Percentiles rank a stretch among this genome's conserved stretches.
phyloP scores from a whole-genome alignment of 2,329 filamentous ascomycete species.

The Ophiognomonia clavigignenti-juglandacearum region DNA sequence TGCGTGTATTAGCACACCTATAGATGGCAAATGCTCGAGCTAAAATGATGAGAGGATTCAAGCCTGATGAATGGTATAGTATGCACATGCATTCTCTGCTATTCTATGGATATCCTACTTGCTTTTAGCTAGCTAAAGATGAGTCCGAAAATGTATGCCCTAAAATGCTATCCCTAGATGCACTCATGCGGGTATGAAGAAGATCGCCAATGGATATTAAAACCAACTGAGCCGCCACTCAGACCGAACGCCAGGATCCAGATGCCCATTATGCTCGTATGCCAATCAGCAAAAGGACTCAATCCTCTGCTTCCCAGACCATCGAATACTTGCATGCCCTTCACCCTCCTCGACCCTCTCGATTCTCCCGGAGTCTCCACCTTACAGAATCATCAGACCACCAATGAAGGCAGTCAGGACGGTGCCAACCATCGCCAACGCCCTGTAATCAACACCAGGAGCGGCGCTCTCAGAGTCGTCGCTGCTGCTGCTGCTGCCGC shows the following conservation, averaged over 20 bases:
- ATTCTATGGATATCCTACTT: too few species aligned
- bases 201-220: background rate
- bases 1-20: too few species aligned
- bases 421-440: slow-evolving; percentile 10
- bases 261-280: slow-evolving; percentile 1
- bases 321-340: background rate
- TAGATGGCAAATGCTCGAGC: too few species aligned
- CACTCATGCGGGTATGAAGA: slow-evolving; percentile 1
- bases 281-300: slow-evolving; percentile 1
- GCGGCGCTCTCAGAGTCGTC: slow-evolving; percentile 9
- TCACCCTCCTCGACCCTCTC: too few species aligned
- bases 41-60: too few species aligned
- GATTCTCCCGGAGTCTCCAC: too few species aligned
- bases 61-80: too few species aligned
- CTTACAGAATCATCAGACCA: slow-evolving; percentile 11
- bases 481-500: slow-evolving; percentile 11
- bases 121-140: too few species aligned
- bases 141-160: background rate
- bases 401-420: slow-evolving; percentile 14
- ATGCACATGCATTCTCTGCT: too few species aligned
- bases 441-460: slow-evolving; percentile 10
- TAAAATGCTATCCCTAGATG: background rate
- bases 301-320: background rate
- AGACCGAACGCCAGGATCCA: slow-evolving; percentile 7
- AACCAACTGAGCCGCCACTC: background rate